Conservation (phyloP, 2,329 filamentous ascomycete genomes). For the Aspergillus fischeri region DNA sequence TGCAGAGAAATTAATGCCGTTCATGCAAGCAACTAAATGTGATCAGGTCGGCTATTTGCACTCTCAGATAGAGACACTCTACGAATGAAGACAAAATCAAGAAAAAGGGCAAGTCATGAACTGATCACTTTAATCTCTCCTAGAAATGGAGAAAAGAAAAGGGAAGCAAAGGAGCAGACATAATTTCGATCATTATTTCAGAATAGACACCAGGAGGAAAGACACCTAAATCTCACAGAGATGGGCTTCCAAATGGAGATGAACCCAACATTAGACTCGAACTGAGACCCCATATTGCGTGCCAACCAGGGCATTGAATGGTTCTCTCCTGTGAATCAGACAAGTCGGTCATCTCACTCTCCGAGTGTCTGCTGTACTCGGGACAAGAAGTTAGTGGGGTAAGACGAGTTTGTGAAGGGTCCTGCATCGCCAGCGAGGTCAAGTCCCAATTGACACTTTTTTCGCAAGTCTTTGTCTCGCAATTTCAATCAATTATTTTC, state of each 20-base stretch:
- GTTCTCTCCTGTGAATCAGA: slow-evolving; percentile 15
- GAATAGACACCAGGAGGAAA: slow-evolving; percentile 2
- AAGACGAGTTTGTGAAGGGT: neutral
- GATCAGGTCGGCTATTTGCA: neutral
- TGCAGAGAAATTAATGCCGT: neutral
- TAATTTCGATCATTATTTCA: neutral
- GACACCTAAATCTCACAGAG: slow-evolving; percentile 16
- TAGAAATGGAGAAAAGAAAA: neutral
- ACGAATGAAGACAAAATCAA: neutral
- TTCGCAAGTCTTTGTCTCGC: neutral
- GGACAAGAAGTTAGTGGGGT: slow-evolving; percentile 8
- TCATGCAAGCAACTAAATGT: neutral
- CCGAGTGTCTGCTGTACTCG: slow-evolving; percentile 16
- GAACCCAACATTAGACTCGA: slow-evolving; percentile 24
- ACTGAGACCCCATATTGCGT: slow-evolving; percentile 21
- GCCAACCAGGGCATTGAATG: slow-evolving; percentile 21
- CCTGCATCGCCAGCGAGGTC: neutral
- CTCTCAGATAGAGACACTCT: neutral
- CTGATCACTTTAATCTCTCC: neutral
- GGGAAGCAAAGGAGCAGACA: neutral
- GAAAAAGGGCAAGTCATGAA: neutral
- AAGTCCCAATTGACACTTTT: neutral
- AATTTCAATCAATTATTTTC: neutral
- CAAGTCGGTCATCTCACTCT: slow-evolving; percentile 13
- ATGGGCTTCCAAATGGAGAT: slow-evolving; percentile 17